phyloP scores from a whole-genome alignment of 179 eudicot species.

The Corrigiola litoralis region DNA sequence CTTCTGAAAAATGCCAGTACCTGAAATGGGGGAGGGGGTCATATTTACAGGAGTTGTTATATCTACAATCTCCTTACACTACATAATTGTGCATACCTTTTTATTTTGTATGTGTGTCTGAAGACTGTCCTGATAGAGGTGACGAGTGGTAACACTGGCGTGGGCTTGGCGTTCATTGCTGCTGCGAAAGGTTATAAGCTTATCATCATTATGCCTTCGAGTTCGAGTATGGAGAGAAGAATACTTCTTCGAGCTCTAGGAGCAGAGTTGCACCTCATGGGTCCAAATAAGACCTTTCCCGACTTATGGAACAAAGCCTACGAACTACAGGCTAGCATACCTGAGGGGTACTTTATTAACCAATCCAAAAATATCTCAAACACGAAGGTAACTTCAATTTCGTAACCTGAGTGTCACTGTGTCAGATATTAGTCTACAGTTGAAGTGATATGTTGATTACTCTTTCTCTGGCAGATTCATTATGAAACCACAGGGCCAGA shows the following conservation, averaged over 20 bases:
- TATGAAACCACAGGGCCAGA: conserved; percentile 93
- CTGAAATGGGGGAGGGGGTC: background rate
- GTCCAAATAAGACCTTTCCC: conserved; percentile 54
- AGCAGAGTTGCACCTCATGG: conserved; percentile 69
- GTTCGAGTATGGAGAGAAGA: conserved; percentile 66
- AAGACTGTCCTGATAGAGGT: conserved; percentile 74
- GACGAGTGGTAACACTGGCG: conserved; percentile 84
- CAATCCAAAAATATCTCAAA: conserved; percentile 81
- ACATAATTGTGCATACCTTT: no score
- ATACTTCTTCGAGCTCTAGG: conserved; percentile 69
- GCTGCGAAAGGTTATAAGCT: conserved; percentile 87
- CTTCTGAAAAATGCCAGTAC: no score
- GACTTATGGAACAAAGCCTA: conserved; percentile 56
- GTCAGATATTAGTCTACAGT: background rate
- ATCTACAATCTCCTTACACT: no score
- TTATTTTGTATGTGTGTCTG: conserved; percentile 12
- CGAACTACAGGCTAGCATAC: conserved; percentile 53
- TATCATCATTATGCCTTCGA: conserved; percentile 69
- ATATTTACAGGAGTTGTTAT: no score
- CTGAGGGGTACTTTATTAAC: conserved; percentile 55
- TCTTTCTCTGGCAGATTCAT: conserved; percentile 44
- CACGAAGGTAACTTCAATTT: conserved; percentile 42
- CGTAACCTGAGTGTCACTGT: background rate
- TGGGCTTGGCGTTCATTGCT: conserved; percentile 79
- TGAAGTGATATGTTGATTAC: background rate